These are phyloP conservation scores for Zasmidium angulare DNA, from an alignment of 2,329 filamentous ascomycete genomes.

Conservation along the genomic window DNA sequence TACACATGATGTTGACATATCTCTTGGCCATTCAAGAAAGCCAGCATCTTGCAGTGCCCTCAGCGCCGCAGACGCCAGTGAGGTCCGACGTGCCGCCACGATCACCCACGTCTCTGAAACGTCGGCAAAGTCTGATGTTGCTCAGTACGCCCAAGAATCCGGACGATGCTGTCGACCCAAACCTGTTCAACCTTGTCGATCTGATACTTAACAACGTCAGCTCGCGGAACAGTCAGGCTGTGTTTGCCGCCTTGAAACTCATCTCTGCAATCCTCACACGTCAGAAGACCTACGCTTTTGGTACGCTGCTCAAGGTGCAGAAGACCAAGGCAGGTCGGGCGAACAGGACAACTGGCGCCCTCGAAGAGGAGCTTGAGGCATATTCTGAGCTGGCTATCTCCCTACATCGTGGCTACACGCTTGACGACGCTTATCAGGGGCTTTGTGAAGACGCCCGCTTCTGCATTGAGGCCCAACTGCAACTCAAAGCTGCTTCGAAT, in stretches of 20 bases:
- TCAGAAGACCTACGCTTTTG: slow-evolving; percentile 83
- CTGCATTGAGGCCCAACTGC: slow-evolving; percentile 33
- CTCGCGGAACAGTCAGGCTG: slow-evolving; percentile 83
- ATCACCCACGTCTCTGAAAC: slow-evolving; percentile 66
- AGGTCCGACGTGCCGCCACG: slow-evolving; percentile 47
- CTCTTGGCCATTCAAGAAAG: slow-evolving; percentile 75
- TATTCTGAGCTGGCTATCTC: slow-evolving; percentile 67
- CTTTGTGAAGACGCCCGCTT: slow-evolving; percentile 66
- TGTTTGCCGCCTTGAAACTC: slow-evolving; percentile 83
- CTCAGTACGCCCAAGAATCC: slow-evolving; percentile 75
- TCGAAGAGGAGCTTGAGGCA: slow-evolving; percentile 72
- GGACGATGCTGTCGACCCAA: slow-evolving; percentile 74
- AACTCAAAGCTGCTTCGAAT: slow-evolving; percentile 10
- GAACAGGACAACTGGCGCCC: slow-evolving; percentile 68
- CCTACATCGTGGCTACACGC: slow-evolving; percentile 67
- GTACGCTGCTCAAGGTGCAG: slow-evolving; percentile 70
- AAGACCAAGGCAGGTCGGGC: slow-evolving; percentile 54
- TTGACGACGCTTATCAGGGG: slow-evolving; percentile 71
- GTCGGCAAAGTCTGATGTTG: slow-evolving; percentile 85
- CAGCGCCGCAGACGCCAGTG: slow-evolving; percentile 57
- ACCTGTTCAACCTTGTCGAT: slow-evolving; percentile 91
- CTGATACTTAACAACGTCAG: slow-evolving; percentile 81
- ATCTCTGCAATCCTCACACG: slow-evolving; percentile 81
- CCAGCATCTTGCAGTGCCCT: slow-evolving; percentile 30
- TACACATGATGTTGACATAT: slow-evolving; percentile 90